Evolutionary conservation across 495 filamentous ascomycete species (phyloP), one percentile per base, ranked within the genome.

Genomic region (Penicillium fimorum): DNA sequence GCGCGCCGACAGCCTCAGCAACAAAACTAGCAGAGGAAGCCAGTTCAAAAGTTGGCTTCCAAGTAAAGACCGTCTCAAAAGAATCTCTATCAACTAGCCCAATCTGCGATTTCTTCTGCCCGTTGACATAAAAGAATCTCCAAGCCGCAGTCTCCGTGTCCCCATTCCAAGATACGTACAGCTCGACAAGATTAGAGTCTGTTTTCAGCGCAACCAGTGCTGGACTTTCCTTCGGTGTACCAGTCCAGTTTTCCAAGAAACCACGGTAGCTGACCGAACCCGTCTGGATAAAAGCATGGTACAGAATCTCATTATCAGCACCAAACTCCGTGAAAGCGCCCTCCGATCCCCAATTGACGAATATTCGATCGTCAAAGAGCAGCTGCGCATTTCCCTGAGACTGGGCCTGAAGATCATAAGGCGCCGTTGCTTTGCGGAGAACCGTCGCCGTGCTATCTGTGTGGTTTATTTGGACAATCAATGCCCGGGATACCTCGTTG

Each of bases 351-450:
- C 78, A 83, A 40, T 77, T 76, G 8, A 82, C 69, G 8, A 82
- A 70, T 7, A 70, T 58, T 44, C 80, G 77, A 18, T 74, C 77
- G 40, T 70, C 68, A 0, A 76, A 72, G 0, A 84, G 71, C 0
- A 78, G 52, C 57, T 84, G 82, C 9, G 74, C 68, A 51, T 75
- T 81, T 13, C 81, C 82, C 56, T 81, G 81, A 4, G 24, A 55
- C 57, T 41, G 73, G 8, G 48, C 38, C 65, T 7, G 76, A 74
- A 22, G 67, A 56, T 4, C 55, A 37, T 46, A 66, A 73, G 47
- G 47, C 1, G 47, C 47, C 5, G 29, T 37, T 7, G 30, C 47
- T 61, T 56, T 10, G 58, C 51, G 37, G 3, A 63, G 49, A 56
- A 66, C 42, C n/a, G 59, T 72, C 0, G 79, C 74, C 15, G 67